Base-by-base conservation (phyloP, 2,329 filamentous ascomycete genomes). In the Trichoderma sp. region DNA sequence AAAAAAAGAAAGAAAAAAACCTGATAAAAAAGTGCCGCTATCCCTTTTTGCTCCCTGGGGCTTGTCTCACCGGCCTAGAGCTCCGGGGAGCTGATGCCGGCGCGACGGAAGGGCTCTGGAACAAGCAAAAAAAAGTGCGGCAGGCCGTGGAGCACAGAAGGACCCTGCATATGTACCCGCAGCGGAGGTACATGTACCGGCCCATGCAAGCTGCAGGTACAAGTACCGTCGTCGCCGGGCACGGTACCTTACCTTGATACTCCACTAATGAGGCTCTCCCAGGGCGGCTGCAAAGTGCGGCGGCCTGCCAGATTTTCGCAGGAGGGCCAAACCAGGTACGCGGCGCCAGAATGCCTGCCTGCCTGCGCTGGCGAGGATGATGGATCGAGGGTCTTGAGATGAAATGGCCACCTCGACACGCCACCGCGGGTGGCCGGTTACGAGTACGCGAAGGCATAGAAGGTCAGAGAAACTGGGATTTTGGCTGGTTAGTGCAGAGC, bases 31-130 rank as follows among this genome's bases (percentile, higher is more conserved):
- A n/a, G 56, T 60, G 68, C 35, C 59, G 27, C 45, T 59, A 67
- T 50, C 41, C 60, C 69, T 60, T 65, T 56, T 56, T 16, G 69
- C 35, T 50, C 60, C 68, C 69, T 63, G 68, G 59, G 38, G 41
- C 16, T 41, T 64, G 60, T 35, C 59, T 62, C 21, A 71, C 56
- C 59, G 38, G 68, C 68, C 38, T 71, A 50, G 35, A 73, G 72
- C 64, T 75, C 64, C 72, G 72, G 72, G 72, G 72, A 75, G 64
- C 50, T 56, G 50, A 68, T 75, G 35, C 72, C 72, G 72, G 72
- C 64, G 41, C 29, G 69, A 56, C 69, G 69, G 69, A 73, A 73
- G 59, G 60, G n/a, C 69, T 53, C 59, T 65, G 69, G 59, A 65
- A 65, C 69, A 62, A 67, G 35, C 53, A 75, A 67, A 45, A 45